A percentile compares a stretch with the other conserved stretches of the same genome.
Conservation (phyloP, 192 early-diverging fungal genomes). For the Entrophospora sp. region DNA sequence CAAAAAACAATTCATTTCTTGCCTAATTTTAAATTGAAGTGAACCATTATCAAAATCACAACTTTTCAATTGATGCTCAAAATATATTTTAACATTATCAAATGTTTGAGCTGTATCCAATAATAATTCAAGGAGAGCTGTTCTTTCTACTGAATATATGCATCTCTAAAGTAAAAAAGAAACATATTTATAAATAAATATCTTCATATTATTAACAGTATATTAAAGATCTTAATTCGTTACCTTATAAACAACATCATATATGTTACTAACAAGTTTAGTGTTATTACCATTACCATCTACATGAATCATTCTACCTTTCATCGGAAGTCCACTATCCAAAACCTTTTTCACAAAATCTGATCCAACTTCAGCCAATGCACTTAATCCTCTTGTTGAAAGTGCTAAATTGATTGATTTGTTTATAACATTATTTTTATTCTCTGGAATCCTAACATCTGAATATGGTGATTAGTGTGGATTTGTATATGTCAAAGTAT, state of each 20-base stretch:
- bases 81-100: conserved; percentile 64
- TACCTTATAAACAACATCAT: conserved; percentile 83
- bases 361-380: conserved; percentile 62
- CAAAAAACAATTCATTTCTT: conserved; percentile 15
- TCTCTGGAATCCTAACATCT: conserved; percentile 58
- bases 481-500: background rate
- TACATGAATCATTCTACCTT: conserved; percentile 87
- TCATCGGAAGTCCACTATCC: conserved; percentile 76
- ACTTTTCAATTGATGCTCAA: conserved; percentile 57
- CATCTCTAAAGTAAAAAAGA: conserved; percentile 39
- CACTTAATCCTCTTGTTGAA: conserved; percentile 76
- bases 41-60: conserved; percentile 66
- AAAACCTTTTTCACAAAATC: conserved; percentile 58
- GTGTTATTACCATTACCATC: conserved; percentile 49
- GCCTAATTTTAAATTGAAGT: conserved; percentile 39
- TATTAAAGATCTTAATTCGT: background rate
- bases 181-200: background rate
- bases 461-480: background rate
- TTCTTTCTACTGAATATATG: conserved; percentile 91
- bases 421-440: conserved; percentile 42
- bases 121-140: conserved; percentile 70
- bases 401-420: conserved; percentile 93
- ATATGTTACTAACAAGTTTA: conserved; percentile 64
- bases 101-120: conserved; percentile 63
- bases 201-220: background rate